Percentiles rank a stretch among this genome's conserved stretches.
Conservation (phyloP, 176 grass and related monocot genomes). For the Zizania latifolia region DNA sequence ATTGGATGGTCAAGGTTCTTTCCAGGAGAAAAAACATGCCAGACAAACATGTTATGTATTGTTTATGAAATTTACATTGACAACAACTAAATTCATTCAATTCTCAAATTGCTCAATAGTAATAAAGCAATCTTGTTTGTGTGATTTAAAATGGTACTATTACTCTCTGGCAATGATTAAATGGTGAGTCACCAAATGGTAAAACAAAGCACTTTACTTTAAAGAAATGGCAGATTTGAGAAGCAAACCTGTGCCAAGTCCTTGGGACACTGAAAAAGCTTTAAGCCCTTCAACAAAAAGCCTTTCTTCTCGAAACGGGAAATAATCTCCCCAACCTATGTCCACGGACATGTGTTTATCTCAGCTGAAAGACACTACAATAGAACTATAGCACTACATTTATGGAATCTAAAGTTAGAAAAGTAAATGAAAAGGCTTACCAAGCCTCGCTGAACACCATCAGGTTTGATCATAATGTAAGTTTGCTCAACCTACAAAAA, state of each 20-base stretch:
- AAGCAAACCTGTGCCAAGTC: slow-evolving; percentile 92
- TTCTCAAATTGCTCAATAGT: neutral
- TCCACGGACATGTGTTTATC: slow-evolving; percentile 5
- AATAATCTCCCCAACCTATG: slow-evolving; percentile 97
- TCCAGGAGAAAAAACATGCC: too few species aligned
- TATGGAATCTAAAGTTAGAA: neutral
- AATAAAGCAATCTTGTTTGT: neutral
- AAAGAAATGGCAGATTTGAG: neutral
- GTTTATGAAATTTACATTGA: neutral
- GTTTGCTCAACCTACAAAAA: slow-evolving; percentile 56
- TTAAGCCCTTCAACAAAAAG: slow-evolving; percentile 90
- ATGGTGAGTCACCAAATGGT: neutral
- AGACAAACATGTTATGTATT: neutral
- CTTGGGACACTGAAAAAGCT: slow-evolving; percentile 81
- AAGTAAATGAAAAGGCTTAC: slow-evolving; percentile 23
- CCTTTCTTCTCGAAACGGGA: slow-evolving; percentile 96
- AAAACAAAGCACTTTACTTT: neutral
- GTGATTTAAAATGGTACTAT: neutral
- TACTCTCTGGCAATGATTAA: neutral
- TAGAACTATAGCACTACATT: neutral
- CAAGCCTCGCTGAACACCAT: slow-evolving; percentile 86
- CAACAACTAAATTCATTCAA: neutral
- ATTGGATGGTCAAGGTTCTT: too few species aligned
- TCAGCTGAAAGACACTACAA: slow-evolving; percentile 22
- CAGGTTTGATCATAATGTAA: slow-evolving; percentile 98